Evolutionary conservation across 352 stramenopile species (phyloP).

Genomic region (Phytophthora pisi): DNA sequence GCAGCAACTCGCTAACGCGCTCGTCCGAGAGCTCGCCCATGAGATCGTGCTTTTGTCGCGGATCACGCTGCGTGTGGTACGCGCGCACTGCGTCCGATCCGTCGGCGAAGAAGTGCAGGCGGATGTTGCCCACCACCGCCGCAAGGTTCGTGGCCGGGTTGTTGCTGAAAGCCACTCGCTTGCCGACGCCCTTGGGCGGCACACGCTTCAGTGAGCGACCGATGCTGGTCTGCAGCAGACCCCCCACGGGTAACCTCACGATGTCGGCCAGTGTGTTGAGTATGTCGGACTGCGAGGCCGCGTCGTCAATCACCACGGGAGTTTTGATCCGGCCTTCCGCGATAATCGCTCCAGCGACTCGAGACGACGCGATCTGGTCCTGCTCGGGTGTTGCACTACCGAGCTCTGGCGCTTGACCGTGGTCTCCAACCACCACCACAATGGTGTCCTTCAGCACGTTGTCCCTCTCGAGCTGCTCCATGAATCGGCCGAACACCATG

Average conservation of each 20-base stretch:
- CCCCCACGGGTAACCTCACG: slow-evolving; percentile 50
- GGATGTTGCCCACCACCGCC: slow-evolving; percentile 53
- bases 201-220: slow-evolving; percentile 67
- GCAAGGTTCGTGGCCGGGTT: slow-evolving; percentile 64
- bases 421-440: slow-evolving; percentile 66
- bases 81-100: slow-evolving; percentile 54
- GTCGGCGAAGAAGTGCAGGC: slow-evolving; percentile 63
- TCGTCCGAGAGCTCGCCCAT: slow-evolving; percentile 40
- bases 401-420: slow-evolving; percentile 61
- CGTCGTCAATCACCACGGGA: slow-evolving; percentile 51
- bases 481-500: slow-evolving; percentile 60
- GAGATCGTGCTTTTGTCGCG: slow-evolving; percentile 48
- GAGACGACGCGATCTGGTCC: slow-evolving; percentile 51
- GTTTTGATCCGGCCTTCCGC: slow-evolving; percentile 53
- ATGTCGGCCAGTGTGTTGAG: slow-evolving; percentile 77
- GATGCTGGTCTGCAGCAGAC: slow-evolving; percentile 61
- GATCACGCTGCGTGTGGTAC: slow-evolving; percentile 56
- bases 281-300: slow-evolving; percentile 54
- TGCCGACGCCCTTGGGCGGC: slow-evolving; percentile 28
- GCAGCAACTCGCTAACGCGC: slow-evolving; percentile 35
- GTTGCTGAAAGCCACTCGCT: slow-evolving; percentile 54
- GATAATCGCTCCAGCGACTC: slow-evolving; percentile 59
- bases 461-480: slow-evolving; percentile 55
- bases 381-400: slow-evolving; percentile 53
- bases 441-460: slow-evolving; percentile 73